Evolutionary conservation across 495 filamentous ascomycete species (phyloP).

Genomic region (Neurospora terricola): DNA sequence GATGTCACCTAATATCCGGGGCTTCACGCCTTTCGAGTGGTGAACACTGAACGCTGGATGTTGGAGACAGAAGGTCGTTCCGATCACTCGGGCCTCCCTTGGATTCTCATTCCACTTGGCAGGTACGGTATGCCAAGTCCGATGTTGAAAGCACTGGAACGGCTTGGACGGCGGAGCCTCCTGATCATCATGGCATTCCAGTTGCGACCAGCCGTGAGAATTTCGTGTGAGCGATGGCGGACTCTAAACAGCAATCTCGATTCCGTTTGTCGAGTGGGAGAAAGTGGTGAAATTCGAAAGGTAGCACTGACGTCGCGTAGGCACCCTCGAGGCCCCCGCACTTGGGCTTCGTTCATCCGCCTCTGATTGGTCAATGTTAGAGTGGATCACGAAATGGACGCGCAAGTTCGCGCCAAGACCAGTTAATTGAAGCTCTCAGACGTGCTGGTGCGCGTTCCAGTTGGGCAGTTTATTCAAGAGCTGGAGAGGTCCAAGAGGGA

Average conservation of each 20-base stretch:
- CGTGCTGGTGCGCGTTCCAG: neutral
- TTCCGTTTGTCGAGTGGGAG: neutral
- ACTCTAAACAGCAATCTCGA: neutral
- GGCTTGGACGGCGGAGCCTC: neutral
- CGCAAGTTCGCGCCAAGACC: neutral
- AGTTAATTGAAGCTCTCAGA: neutral
- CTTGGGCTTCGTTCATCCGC: neutral
- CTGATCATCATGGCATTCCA: neutral
- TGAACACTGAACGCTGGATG: neutral
- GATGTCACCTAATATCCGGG: neutral
- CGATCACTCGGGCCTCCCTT: neutral
- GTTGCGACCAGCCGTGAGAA: neutral
- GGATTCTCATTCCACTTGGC: neutral
- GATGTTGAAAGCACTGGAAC: neutral
- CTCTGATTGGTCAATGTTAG: neutral
- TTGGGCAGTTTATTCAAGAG: neutral
- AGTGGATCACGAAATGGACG: neutral
- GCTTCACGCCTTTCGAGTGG: neutral
- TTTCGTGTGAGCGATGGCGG: neutral
- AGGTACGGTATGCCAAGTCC: neutral
- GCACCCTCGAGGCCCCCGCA: no score
- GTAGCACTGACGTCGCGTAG: neutral
- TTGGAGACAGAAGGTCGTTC: neutral
- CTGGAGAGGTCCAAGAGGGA: neutral
- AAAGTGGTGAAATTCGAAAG: neutral